phyloP scores from a whole-genome alignment of 352 stramenopile species.

The Phytophthora niederhauseri region DNA sequence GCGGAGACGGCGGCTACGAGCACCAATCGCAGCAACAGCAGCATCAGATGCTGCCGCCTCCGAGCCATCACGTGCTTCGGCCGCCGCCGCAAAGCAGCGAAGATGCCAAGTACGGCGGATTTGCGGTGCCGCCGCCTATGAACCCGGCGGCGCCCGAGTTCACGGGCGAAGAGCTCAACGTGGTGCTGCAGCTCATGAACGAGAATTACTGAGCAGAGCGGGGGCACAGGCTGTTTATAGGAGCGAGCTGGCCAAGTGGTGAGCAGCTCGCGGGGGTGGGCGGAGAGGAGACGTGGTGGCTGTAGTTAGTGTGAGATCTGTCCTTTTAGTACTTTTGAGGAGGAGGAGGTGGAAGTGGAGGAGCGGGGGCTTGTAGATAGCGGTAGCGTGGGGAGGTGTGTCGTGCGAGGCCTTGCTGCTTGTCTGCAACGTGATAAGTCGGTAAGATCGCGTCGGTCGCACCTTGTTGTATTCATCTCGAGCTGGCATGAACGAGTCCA shows the following conservation, averaged over 20 bases:
- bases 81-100: constrained; percentile 55
- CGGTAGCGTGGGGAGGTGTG: constrained; percentile 12
- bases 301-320: constrained; percentile 29
- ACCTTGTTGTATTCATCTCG: constrained; percentile 20
- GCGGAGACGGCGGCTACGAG: constrained; percentile 36
- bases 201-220: constrained; percentile 46
- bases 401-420: constrained; percentile 7
- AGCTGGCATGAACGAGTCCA: not conserved
- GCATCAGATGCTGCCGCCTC: constrained; percentile 33
- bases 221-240: constrained; percentile 9
- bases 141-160: constrained; percentile 74
- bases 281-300: not conserved
- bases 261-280: not conserved
- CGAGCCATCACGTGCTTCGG: constrained; percentile 59
- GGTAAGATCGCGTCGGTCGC: constrained; percentile 9
- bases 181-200: constrained; percentile 85
- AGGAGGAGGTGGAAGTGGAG: not conserved
- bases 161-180: constrained; percentile 77
- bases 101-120: constrained; percentile 50
- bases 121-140: constrained; percentile 63
- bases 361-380: constrained; percentile 27
- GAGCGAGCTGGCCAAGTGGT: not conserved
- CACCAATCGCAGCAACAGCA: constrained; percentile 28
- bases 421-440: constrained; percentile 12
- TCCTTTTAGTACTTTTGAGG: constrained; percentile 29